Evolutionary conservation across 1,284 basidiomycete genomes (phyloP), one percentile per base, ranked within the genome.

Genomic region (Ceratobasidium sp.): DNA sequence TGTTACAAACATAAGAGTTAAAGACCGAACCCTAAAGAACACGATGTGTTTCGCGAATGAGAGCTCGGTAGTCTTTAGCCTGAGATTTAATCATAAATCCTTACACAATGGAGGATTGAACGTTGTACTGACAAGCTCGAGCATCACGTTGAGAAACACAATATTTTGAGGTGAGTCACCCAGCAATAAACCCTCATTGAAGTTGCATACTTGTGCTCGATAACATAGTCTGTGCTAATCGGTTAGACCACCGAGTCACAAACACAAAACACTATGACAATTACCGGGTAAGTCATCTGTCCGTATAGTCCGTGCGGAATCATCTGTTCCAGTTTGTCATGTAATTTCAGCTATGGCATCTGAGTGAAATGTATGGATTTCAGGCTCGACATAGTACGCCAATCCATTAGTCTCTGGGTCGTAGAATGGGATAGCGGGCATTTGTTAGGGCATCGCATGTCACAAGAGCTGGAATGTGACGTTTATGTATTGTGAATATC

Each of bases 331-430:
- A 3, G 52, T 34, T 34, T 55, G 23, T 28, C 64, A 55, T 30
- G 52, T 55, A 12, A 69, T 69, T 14, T 55, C 52, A 30, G 48
- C 16, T 32, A 50, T n/a, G 34, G 48, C 6, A 34, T 65, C 62
- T n/a, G 48, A 65, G 34, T 53, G 28, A 23, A 53, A 32, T 10
- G 18, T 32, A n/a, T 59, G 34, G 5, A 34, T 3, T 6, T 43
- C 52, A 10, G 52, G 64, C n/a, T 43, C 48, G 12, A 69, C 52
- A 32, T 14, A 36, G n/a, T 69, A 69, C 34, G 55, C 52, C n/a
- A 55, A 16, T 12, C 64, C 64, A 9, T 57, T 50, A 8, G 64
- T 53, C 2, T 53, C 52, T 5, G 48, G 43, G 21, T 57, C 50
- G 39, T 69, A 69, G 52, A 55, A 34, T 30, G 30, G 52, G 52